Base-by-base conservation (phyloP, 2,329 filamentous ascomycete species). In the Clonostachys rhizophaga region DNA sequence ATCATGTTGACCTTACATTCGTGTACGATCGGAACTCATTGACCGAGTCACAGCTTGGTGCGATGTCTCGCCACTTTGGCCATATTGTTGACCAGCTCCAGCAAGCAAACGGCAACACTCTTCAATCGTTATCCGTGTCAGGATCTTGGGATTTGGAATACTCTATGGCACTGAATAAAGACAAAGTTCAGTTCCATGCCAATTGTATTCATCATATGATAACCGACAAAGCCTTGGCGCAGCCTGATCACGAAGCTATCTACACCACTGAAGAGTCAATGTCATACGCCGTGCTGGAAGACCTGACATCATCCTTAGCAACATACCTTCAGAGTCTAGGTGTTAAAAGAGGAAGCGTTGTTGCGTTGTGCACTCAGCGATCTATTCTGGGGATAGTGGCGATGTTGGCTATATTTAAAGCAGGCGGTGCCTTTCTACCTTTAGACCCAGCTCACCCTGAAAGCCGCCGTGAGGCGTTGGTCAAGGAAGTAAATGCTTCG, bases 371-470 rank as follows among this genome's bases (percentile, higher is more conserved):
- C 36, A 48, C 50, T 16, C 43, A 52, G 33, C 48, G 48, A 35
- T 47, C 44, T 4, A 34, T 34, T 10, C 49, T 41, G 44, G 20
- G 44, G 5, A 35, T 40, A 24, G 33, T 51, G 10, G 41, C 40
- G n/a, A 42, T 47, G 40, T 8, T 51, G 7, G 47, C 16, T 37
- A 39, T 51, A 17, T 16, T 49, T 10, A 49, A 49, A 40, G 44
- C 49, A 11, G 49, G 49, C 6, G 44, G 33, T 17, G 42, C 37
- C 17, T 50, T 50, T 47, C 54, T 60, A 5, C 53, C 53, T 10
- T 47, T 60, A 12, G 72, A 76, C 45, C 71, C 71, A 0, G 68
- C 67, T 42, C 69, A 74, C 47, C 71, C 74, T 7, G 70, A 39
- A 18, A 39, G 36, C 36, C 42, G 36, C 12, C 36, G 36, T 8